These are phyloP conservation scores for Apiospora marii DNA, from an alignment of 2,329 filamentous ascomycete genomes.

Conservation along the genomic window DNA sequence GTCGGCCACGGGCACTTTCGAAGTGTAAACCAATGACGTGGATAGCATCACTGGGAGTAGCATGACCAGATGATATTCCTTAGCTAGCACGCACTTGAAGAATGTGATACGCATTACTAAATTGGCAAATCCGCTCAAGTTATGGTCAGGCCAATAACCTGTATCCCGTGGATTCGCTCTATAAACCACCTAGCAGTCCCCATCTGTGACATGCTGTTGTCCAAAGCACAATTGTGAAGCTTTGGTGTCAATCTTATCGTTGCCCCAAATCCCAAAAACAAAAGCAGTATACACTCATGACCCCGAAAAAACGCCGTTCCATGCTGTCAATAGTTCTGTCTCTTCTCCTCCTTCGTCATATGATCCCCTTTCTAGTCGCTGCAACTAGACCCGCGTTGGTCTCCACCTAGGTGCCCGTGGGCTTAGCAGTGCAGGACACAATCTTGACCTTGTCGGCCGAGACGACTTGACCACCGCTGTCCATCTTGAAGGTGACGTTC, in stretches of 20 bases:
- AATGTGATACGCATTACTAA: neutral
- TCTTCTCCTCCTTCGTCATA: neutral
- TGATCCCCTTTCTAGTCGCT: too few relatives aligned
- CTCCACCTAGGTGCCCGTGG: conserved; percentile 31
- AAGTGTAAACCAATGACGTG: neutral
- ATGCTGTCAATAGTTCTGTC: neutral
- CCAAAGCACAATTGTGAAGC: conserved; percentile 9
- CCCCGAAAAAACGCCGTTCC: neutral
- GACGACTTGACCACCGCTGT: conserved; percentile 76
- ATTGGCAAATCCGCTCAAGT: neutral
- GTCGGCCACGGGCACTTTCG: neutral
- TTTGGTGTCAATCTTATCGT: conserved; percentile 5
- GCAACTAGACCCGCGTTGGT: too few relatives aligned
- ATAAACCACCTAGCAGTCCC: neutral
- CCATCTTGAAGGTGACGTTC: conserved; percentile 98
- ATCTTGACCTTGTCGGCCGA: conserved; percentile 96
- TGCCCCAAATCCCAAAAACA: neutral
- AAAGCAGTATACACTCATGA: neutral
- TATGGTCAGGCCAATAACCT: neutral
- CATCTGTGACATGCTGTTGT: neutral
- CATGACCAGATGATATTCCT: neutral
- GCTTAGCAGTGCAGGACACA: conserved; percentile 94
- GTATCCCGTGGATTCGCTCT: neutral
- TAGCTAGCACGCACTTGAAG: neutral
- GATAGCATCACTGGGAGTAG: neutral